Conservation (phyloP, 805 yeast genomes). For the Nadsonia fulvescens region DNA sequence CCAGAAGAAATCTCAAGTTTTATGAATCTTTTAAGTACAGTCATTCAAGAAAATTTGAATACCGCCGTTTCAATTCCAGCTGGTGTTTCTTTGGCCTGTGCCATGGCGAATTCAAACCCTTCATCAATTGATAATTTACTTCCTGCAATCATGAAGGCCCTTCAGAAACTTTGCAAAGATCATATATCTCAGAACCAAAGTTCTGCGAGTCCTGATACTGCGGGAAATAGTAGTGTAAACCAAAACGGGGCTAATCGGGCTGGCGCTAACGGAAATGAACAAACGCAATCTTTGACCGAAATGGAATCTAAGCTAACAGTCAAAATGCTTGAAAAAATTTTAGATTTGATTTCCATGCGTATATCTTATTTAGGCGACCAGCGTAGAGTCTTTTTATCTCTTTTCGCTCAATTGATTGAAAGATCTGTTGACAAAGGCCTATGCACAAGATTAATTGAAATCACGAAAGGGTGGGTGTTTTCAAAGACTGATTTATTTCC, state of each 20-base stretch:
- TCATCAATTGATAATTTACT: slow-evolving; percentile 55
- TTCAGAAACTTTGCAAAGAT: slow-evolving; percentile 78
- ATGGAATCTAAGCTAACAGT: slow-evolving; percentile 70
- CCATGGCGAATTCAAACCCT: slow-evolving; percentile 59
- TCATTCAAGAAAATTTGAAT: slow-evolving; percentile 60
- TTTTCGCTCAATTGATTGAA: slow-evolving; percentile 80
- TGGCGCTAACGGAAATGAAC: slow-evolving; percentile 9
- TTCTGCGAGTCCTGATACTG: slow-evolving; percentile 16
- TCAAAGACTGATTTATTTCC: slow-evolving; percentile 73
- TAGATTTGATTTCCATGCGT: slow-evolving; percentile 62
- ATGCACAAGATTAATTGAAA: slow-evolving; percentile 51
- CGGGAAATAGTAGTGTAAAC: slow-evolving; percentile 4
- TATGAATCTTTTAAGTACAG: slow-evolving; percentile 38
- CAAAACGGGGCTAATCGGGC: slow-evolving; percentile 2
- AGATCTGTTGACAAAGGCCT: slow-evolving; percentile 65
- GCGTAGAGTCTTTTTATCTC: slow-evolving; percentile 68
- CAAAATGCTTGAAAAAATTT: slow-evolving; percentile 51
- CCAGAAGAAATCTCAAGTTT: slow-evolving; percentile 49
- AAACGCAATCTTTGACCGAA: slow-evolving; percentile 24
- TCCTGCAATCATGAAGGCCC: slow-evolving; percentile 65
- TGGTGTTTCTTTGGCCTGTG: slow-evolving; percentile 47
- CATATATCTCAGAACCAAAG: slow-evolving; percentile 28
- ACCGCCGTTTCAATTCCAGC: slow-evolving; percentile 69
- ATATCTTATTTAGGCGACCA: slow-evolving; percentile 85
- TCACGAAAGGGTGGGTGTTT: slow-evolving; percentile 83